Percentiles rank a stretch among this genome's conserved stretches.
Conservation (phyloP, 208 protist genomes). For the Trypanosoma rangeli region DNA sequence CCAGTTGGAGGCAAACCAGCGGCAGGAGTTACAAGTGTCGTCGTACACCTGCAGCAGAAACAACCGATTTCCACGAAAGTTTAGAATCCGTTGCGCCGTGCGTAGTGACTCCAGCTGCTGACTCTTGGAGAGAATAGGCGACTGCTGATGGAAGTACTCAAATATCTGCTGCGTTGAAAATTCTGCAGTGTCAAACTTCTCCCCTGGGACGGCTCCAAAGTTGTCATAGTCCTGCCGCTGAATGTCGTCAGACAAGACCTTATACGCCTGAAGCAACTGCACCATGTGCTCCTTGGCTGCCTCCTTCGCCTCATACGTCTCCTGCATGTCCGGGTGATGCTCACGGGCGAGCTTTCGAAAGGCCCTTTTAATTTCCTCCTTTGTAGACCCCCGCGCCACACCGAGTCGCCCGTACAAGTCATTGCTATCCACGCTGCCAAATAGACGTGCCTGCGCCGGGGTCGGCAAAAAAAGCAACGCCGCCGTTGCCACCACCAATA, state of each 20-base stretch:
- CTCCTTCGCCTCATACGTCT: slow-evolving; percentile 80
- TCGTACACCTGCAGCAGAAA: slow-evolving; percentile 80
- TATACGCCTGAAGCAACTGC: slow-evolving; percentile 78
- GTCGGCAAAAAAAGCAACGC: slow-evolving; percentile 7
- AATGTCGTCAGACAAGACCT: slow-evolving; percentile 69
- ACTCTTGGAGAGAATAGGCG: slow-evolving; percentile 80
- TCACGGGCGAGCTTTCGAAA: slow-evolving; percentile 73
- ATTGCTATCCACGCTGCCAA: slow-evolving; percentile 19
- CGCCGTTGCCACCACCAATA: not conserved
- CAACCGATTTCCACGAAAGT: slow-evolving; percentile 65
- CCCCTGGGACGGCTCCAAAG: slow-evolving; percentile 66
- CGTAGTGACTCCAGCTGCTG: slow-evolving; percentile 42
- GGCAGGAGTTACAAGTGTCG: slow-evolving; percentile 63
- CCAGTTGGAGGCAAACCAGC: slow-evolving; percentile 58
- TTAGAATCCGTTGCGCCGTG: slow-evolving; percentile 45
- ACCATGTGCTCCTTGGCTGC: slow-evolving; percentile 80
- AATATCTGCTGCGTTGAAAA: slow-evolving; percentile 68
- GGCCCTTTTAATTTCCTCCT: slow-evolving; percentile 72
- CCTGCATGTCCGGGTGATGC: slow-evolving; percentile 91
- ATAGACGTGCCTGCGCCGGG: not conserved
- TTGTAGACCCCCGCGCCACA: slow-evolving; percentile 42
- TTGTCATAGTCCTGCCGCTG: slow-evolving; percentile 73
- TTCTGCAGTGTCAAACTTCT: slow-evolving; percentile 43
- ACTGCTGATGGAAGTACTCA: slow-evolving; percentile 64
- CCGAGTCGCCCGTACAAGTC: slow-evolving; percentile 79